These are phyloP conservation scores for Mycena citricolor DNA, from an alignment of 1,284 basidiomycete species.

Conservation along the genomic window DNA sequence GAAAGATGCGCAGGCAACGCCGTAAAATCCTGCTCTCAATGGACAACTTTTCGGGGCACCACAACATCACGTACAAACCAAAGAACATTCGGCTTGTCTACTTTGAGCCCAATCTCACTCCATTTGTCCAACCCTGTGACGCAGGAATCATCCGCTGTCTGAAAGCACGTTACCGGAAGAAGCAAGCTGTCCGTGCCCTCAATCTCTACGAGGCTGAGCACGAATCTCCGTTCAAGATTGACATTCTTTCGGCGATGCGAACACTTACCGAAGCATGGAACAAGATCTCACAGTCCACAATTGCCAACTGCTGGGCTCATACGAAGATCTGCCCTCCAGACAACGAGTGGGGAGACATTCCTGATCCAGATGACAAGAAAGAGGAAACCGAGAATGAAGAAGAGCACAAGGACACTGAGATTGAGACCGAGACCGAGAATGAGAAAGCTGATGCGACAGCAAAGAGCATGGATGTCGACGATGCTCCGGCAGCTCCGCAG, in stretches of 20 bases:
- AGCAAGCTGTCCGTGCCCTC: conserved; percentile 32
- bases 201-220: conserved; percentile 32
- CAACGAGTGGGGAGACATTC: too few species aligned
- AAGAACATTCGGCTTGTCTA: conserved; percentile 27
- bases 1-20: conserved; percentile 29
- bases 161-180: conserved; percentile 30
- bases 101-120: conserved; percentile 30
- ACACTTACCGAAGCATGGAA: conserved; percentile 33
- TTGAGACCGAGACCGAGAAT: too few species aligned
- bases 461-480: too few species aligned
- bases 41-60: neutral
- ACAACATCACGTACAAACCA: conserved; percentile 22
- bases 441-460: too few species aligned
- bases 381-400: too few species aligned
- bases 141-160: conserved; percentile 30
- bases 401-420: too few species aligned
- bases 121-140: conserved; percentile 31
- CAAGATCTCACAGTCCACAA: conserved; percentile 27
- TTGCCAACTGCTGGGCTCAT: conserved; percentile 36
- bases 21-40: neutral
- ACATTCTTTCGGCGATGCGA: conserved; percentile 33
- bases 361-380: too few species aligned
- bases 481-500: too few species aligned
- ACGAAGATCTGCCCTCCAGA: too few species aligned
- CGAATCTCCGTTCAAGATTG: conserved; percentile 36